phyloP scores from a whole-genome alignment of 176 grass and related monocot species.

The Miscanthus lutarioriparius region DNA sequence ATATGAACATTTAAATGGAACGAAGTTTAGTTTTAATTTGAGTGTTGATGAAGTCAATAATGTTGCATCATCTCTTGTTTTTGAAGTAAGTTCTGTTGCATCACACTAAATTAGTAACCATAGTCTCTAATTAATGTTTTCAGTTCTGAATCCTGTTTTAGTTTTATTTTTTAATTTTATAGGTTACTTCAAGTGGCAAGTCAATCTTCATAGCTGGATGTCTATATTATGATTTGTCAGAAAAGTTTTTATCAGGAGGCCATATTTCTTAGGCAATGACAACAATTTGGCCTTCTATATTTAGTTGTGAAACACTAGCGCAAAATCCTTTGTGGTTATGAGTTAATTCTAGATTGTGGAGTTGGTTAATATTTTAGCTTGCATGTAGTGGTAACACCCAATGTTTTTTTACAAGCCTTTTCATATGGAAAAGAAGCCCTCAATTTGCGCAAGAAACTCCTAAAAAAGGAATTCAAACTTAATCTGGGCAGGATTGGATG shows the following conservation, averaged over 20 bases:
- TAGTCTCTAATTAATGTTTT: background rate
- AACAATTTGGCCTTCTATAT: background rate
- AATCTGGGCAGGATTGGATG: constrained; percentile 20
- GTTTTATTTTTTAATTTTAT: constrained; percentile 36
- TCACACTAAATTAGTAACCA: background rate
- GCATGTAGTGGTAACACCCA: background rate
- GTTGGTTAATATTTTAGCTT: constrained; percentile 19
- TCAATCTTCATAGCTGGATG: constrained; percentile 65
- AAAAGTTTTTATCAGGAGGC: constrained; percentile 61
- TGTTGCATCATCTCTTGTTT: constrained; percentile 55
- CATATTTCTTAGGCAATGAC: constrained; percentile 55
- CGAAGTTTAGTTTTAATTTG: constrained; percentile 34
- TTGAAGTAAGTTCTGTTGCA: constrained; percentile 54
- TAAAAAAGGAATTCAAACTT: constrained; percentile 67
- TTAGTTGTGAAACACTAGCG: background rate
- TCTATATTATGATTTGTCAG: constrained; percentile 79
- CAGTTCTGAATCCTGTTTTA: background rate
- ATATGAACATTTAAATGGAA: constrained; percentile 25
- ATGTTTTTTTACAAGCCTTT: constrained; percentile 57
- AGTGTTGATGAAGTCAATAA: constrained; percentile 55
- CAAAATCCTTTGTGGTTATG: background rate
- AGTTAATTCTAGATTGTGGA: background rate
- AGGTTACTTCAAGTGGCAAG: constrained; percentile 49
- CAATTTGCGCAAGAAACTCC: constrained; percentile 64
- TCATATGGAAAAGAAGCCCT: constrained; percentile 69